Evolutionary conservation across 768 basidiomycete genomes (phyloP).

Genomic region (Podaxis rugospora): DNA sequence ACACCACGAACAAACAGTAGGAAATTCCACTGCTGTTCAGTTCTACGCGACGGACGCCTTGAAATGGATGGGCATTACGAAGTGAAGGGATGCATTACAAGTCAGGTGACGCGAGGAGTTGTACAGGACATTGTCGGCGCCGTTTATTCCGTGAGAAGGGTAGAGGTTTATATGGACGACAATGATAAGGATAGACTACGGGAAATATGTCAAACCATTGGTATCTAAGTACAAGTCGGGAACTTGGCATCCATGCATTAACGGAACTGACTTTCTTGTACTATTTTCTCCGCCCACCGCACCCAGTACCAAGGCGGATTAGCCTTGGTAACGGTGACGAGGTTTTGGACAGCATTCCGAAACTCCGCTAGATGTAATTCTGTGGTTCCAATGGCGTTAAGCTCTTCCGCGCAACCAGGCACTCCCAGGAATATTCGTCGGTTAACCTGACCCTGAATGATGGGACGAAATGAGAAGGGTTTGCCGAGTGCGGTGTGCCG

Average conservation of each 20-base stretch:
- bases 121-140: too few relatives aligned
- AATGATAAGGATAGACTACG: neutral
- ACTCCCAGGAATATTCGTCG: neutral
- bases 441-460: neutral
- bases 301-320: slow-evolving; percentile 2
- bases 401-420: neutral
- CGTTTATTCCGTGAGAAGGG: too few relatives aligned
- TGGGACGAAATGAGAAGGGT: neutral
- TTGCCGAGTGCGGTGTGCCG: neutral
- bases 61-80: too few relatives aligned
- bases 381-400: neutral
- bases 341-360: neutral
- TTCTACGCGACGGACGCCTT: too few relatives aligned
- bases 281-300: neutral
- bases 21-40: too few relatives aligned
- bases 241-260: neutral
- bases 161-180: neutral
- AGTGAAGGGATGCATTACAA: too few relatives aligned
- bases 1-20: too few relatives aligned
- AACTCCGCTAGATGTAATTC: neutral
- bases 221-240: neutral
- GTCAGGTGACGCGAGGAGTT: too few relatives aligned
- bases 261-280: neutral
- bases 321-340: neutral
- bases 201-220: neutral